Evolutionary conservation across 2,329 filamentous ascomycete genomes (phyloP), one percentile per base, ranked within the genome.

Genomic region (Aspergillus terreus): DNA sequence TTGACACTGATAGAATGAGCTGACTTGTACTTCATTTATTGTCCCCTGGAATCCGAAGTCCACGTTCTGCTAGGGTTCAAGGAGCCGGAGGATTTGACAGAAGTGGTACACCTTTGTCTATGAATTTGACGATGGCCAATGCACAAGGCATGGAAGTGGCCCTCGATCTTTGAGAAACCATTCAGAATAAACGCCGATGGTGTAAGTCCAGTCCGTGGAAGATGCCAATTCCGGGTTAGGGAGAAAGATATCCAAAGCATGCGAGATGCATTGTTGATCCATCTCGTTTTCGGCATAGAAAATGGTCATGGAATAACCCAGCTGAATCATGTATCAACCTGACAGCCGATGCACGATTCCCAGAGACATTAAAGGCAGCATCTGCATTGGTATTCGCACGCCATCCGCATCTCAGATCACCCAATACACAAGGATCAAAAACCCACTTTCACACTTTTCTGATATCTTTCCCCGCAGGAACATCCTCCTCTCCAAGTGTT

Each of bases 321-420:
- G n/a, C 35, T 38, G 35, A 38, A 38, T 38, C 35, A 38, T 38
- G 15, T 17, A n/a, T 38, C 35, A 38, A 6, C 35, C 9, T 38
- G 11, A 17, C 14, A 38, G 11, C 35, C 35, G 14, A 17, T 17
- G n/a, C 14, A n/a, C 11, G 35, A 38, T 38, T 11, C 11, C n/a
- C n/a, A 38, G 4, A n/a, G 14, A 42, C 38, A 23, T 6, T 23
- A 23, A 38, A 38, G 21, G 21, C 7, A 9, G 35, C 35, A 12
- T 38, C 15, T 10, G 35, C 38, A 45, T 9, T 14, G 30, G 17
- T 9, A 36, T 46, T 36, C 53, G 53, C 53, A 56, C 53, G 53
- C 38, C 53, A 56, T 53, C 47, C 47, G 45, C 47, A 40, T 25
- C 41, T 32, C n/a, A 15, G 27, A 56, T 56, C 51, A 49, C 53